These are phyloP conservation scores for Leptomonas pyrrhocoris DNA, from an alignment of 208 protist species.

Conservation along the genomic window DNA sequence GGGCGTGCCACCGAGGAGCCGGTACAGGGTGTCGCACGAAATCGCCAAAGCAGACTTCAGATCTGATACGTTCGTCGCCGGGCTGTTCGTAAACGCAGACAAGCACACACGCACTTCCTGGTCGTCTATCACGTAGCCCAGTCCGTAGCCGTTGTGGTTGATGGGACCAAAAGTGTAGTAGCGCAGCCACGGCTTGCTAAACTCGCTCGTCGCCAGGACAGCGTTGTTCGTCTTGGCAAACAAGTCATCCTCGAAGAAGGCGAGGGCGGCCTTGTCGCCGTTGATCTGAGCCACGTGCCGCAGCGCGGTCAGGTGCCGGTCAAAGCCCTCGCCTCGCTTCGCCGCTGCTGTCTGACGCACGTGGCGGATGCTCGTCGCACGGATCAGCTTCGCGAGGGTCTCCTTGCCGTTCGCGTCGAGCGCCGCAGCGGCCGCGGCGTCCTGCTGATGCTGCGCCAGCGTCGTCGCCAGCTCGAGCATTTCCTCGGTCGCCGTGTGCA, in stretches of 20 bases:
- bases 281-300: slow-evolving; percentile 69
- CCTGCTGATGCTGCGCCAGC: slow-evolving; percentile 41
- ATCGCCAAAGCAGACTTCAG: slow-evolving; percentile 38
- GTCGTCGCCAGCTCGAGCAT: slow-evolving; percentile 56
- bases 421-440: slow-evolving; percentile 15
- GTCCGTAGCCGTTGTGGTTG: slow-evolving; percentile 85
- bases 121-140: slow-evolving; percentile 92
- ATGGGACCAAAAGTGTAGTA: slow-evolving; percentile 90
- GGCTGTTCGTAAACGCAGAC: slow-evolving; percentile 80
- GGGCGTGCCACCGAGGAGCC: slow-evolving; percentile 17
- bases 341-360: slow-evolving; percentile 52
- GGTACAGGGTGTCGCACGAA: slow-evolving; percentile 27
- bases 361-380: slow-evolving; percentile 57
- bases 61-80: slow-evolving; percentile 68
- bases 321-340: slow-evolving; percentile 76
- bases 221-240: slow-evolving; percentile 55
- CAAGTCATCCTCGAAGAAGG: slow-evolving; percentile 85
- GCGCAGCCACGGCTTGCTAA: slow-evolving; percentile 74
- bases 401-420: slow-evolving; percentile 34
- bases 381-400: slow-evolving; percentile 54
- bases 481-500: slow-evolving; percentile 75
- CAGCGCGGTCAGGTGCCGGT: slow-evolving; percentile 90
- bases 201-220: slow-evolving; percentile 69
- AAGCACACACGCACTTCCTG: slow-evolving; percentile 86
- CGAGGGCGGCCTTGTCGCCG: slow-evolving; percentile 65